Evolutionary conservation across 23 red algal species (phyloP), one percentile per base, ranked within the genome.

Genomic region (Gracilaria domingensis): DNA sequence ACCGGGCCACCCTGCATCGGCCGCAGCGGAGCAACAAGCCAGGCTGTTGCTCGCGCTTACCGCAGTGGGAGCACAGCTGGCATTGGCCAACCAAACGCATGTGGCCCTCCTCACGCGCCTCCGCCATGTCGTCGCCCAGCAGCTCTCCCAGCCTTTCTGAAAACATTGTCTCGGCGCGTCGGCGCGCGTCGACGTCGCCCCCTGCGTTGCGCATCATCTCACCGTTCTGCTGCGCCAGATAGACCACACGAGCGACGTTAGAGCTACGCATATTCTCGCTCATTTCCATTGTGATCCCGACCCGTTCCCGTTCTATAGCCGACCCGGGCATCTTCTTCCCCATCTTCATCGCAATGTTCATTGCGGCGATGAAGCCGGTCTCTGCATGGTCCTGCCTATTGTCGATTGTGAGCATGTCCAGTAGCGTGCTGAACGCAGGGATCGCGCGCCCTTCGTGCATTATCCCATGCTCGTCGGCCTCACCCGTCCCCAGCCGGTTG

Each of bases 321-420:
- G 66, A 45, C 35, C 40, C 40, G 16, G 66, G 66, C 36, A 23
- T 21, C 8, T 73, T 45, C 66, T 38, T 45, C 36, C 36, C 66
- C 66, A 45, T 45, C 36, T 45, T 45, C 66, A 73, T 38, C 8
- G 40, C 66, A 45, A 73, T 38, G 66, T 18, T 38, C 36, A 73
- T 45, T 38, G 66, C 66, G 35, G 35, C 40, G 66, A 73, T 16
- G 66, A 73, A 73, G 8, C 66, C 66, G 13, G 66, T 18, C 66
- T 73, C 66, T 17, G 66, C 66, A 38, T 40, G 36, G 66, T 45
- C 66, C 66, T 38, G 36, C 36, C 40, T 38, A 73, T 73, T 73
- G 16, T 73, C 66, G 66, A 1, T 38, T 45, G 66, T 73, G 36
- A 73, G 11, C 66, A 17, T 17, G 36, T 38, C 66, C 66, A 38